Evolutionary conservation across 164 flowering plant genomes (phyloP), one percentile per base, ranked within the genome.

Genomic region (Brasenia schreberi): DNA sequence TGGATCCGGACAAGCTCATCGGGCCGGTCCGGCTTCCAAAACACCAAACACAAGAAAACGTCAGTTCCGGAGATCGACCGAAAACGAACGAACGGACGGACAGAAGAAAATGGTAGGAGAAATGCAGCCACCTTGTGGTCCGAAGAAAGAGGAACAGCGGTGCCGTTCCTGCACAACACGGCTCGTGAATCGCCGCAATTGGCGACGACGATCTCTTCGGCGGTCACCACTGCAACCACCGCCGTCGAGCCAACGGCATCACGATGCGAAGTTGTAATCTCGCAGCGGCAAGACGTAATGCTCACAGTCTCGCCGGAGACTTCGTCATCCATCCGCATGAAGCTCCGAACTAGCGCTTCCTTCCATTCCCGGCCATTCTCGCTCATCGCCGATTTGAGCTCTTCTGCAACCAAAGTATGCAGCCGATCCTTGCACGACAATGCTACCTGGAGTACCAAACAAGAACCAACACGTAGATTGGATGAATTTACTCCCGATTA

Each of bases 221-320:
- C 86, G 0, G 89, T 75, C 0, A 92, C 83, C 6, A 92, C 68
- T 0, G 96, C 81, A 6, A 88, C 92, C 10, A 89, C 98, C 7
- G 95, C 98, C 4, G 98, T 89, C 1, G 98, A 89, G 66, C 96
- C 98, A 3, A 92, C 98, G 42, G 96, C 87, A 42, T 89, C 95
- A 70, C 96, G 85, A 58, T 88, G 84, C 5, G 93, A 91, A 11
- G 83, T 71, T 70, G 77, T 93, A 0, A 84, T 81, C 78, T 88
- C 90, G 70, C 98, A 92, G 16, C 91, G 66, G 75, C 98, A 89
- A 7, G 52, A 14, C 4, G n/a, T 65, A 61, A 5, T 63, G 61
- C 0, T 64, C 65, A 19, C 73, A 64, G 64, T 62, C 61, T 14
- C 68, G 7, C 64, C 77, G 1, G 66, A 19, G 16, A 74, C 93